These are phyloP conservation scores for Beta macrorhiza DNA, from an alignment of 179 eudicot species.

Conservation along the genomic window DNA sequence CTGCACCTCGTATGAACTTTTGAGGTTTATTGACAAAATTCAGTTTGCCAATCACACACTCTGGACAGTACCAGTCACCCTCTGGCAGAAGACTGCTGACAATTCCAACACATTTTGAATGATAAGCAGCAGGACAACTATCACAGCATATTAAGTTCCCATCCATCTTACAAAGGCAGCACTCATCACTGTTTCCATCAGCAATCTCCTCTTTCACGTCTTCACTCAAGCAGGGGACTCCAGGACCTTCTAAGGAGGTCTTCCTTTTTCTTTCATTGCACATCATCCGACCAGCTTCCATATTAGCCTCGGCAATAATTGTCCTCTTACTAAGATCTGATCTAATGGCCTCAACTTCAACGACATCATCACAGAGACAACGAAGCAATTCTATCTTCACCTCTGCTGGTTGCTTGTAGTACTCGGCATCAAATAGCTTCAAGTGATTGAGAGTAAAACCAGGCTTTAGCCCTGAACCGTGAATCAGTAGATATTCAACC, in stretches of 20 bases:
- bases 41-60: conserved; percentile 58
- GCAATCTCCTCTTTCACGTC: conserved; percentile 51
- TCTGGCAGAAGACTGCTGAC: conserved; percentile 73
- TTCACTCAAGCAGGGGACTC: conserved; percentile 47
- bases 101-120: conserved; percentile 87
- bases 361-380: conserved; percentile 85
- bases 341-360: conserved; percentile 68
- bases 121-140: conserved; percentile 98
- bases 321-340: conserved; percentile 75
- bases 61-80: conserved; percentile 98
- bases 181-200: conserved; percentile 93
- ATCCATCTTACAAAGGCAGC: conserved; percentile 97
- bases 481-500: conserved; percentile 70
- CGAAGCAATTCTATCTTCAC: conserved; percentile 77
- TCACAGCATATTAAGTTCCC: conserved; percentile 97
- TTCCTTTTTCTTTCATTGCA: conserved; percentile 49
- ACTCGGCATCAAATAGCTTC: conserved; percentile 63
- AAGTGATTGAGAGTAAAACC: conserved; percentile 50
- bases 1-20: conserved; percentile 77
- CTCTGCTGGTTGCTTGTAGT: conserved; percentile 58
- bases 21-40: conserved; percentile 51
- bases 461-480: conserved; percentile 54
- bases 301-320: conserved; percentile 37
- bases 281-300: conserved; percentile 48
- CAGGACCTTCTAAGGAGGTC: conserved; percentile 38